Conservation (phyloP, 106 monocot genomes). For the Dioscorea dumetorum region DNA sequence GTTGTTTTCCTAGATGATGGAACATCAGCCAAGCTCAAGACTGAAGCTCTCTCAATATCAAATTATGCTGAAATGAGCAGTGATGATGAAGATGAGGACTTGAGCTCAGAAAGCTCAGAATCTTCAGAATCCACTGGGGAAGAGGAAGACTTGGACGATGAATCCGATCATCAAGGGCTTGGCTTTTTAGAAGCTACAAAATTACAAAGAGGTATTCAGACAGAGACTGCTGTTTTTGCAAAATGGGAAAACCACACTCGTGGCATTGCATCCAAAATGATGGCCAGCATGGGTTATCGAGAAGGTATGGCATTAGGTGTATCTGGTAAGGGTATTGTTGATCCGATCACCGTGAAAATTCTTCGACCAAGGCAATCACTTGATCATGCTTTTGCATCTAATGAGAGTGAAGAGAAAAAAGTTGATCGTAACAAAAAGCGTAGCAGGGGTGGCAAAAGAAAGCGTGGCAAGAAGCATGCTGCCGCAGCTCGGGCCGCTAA, state of each 20-base stretch:
- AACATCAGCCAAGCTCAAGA: conserved; percentile 44
- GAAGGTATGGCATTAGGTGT: conserved; percentile 88
- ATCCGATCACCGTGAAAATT: conserved; percentile 68
- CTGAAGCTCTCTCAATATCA: conserved; percentile 50
- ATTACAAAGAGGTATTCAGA: conserved; percentile 62
- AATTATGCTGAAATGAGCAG: conserved; percentile 56
- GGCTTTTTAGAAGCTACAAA: conserved; percentile 52
- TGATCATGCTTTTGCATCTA: conserved; percentile 54
- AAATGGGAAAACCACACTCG: conserved; percentile 94
- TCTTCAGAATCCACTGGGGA: conserved; percentile 25
- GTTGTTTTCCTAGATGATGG: conserved; percentile 76
- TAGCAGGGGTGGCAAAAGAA: conserved; percentile 76
- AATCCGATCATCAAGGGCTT: conserved; percentile 36
- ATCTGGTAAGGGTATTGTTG: conserved; percentile 78
- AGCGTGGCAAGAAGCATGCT: conserved; percentile 67
- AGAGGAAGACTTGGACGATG: conserved; percentile 36
- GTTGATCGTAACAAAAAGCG: conserved; percentile 40
- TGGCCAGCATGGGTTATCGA: conserved; percentile 92
- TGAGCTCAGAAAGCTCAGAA: conserved; percentile 21
- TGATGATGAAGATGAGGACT: conserved; percentile 23
- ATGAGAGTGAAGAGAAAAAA: conserved; percentile 14
- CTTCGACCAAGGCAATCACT: conserved; percentile 77
- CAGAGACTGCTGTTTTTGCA: conserved; percentile 81
- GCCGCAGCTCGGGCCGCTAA: conserved; percentile 50
- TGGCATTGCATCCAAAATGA: conserved; percentile 95